phyloP scores from a whole-genome alignment of 2,329 filamentous ascomycete species.

The Calonectria naviculata region DNA sequence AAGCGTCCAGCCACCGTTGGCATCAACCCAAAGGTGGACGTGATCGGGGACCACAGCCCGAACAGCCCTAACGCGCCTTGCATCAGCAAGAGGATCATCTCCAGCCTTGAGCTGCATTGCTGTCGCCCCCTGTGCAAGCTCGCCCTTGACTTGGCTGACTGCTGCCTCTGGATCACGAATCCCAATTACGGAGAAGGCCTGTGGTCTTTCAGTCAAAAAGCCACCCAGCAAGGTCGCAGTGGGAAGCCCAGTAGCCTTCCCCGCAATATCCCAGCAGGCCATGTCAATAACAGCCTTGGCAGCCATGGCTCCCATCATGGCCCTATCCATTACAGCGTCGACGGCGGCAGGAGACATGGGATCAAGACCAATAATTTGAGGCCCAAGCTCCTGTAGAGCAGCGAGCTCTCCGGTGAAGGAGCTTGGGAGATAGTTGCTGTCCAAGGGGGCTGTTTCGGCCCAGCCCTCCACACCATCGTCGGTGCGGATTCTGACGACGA shows the following conservation, averaged over 20 bases:
- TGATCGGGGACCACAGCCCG: neutral
- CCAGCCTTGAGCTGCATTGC: slow-evolving; percentile 16
- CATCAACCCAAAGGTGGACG: neutral
- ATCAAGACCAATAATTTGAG: neutral
- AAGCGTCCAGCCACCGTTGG: slow-evolving; percentile 4
- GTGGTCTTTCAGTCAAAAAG: neutral
- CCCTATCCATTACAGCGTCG: neutral
- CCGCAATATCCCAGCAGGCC: neutral
- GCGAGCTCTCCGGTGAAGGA: neutral
- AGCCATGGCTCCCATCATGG: neutral
- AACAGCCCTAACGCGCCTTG: neutral
- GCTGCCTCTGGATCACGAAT: neutral
- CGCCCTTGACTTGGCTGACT: neutral
- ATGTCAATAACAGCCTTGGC: slow-evolving; percentile 12
- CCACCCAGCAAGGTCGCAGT: neutral
- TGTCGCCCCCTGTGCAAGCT: neutral
- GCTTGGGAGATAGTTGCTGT: neutral
- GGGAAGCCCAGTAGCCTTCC: neutral
- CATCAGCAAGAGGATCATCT: slow-evolving; percentile 15
- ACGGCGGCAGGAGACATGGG: neutral
- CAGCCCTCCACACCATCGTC: neutral
- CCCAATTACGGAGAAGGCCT: neutral
- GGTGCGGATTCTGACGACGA: neutral
- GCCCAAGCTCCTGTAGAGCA: neutral
- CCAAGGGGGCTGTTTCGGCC: neutral